Evolutionary conservation across 345 rosid genomes (phyloP), one percentile per base, ranked within the genome.

Genomic region (Rubroshorea leprosula): DNA sequence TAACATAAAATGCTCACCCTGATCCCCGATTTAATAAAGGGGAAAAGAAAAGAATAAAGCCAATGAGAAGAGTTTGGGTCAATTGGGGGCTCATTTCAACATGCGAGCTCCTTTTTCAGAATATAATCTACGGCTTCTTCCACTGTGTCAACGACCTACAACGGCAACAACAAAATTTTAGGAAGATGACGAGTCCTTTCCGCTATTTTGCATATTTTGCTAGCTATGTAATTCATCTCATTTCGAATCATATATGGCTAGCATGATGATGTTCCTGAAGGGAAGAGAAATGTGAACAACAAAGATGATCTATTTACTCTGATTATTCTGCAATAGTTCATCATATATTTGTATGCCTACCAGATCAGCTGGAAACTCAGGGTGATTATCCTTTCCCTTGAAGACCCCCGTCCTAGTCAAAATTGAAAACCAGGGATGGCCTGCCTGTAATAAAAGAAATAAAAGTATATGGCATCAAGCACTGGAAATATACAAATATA

Each of bases 401-500:
- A 90, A 87, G 61, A 82, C 91, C 27, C 97, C 91, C 0, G 88
- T 87, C 75, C 94, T 85, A 0, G 91, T 87, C 80, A 90, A 71
- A 55, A 90, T 90, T 44, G 97, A 81, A 78, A 87, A 90, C 94
- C 97, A 85, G 22, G 83, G 97, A 24, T 50, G 69, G 62, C 96
- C 91, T 4, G 89, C 89, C 94, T 87, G 80, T 61, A 58, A 71
- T 12, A 29, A 17, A 41, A 59, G 8, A 15, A 20, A 14, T 58
- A 25, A 49, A 64, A 21, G 26, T 8, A 23, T 19, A 6, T 35
- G 47, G 13, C 11, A 25, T 27, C 51, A 46, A 29, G 16, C 16
- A 45, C 17, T 6, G 52, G 38, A 12, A 24, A 45, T 6, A 11
- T 27, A 15, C 0, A 18, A 24, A 23, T 16, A 39, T 23, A 61